Evolutionary conservation across 2,329 filamentous ascomycete species (phyloP).

Genomic region (Fusarium equiseti): DNA sequence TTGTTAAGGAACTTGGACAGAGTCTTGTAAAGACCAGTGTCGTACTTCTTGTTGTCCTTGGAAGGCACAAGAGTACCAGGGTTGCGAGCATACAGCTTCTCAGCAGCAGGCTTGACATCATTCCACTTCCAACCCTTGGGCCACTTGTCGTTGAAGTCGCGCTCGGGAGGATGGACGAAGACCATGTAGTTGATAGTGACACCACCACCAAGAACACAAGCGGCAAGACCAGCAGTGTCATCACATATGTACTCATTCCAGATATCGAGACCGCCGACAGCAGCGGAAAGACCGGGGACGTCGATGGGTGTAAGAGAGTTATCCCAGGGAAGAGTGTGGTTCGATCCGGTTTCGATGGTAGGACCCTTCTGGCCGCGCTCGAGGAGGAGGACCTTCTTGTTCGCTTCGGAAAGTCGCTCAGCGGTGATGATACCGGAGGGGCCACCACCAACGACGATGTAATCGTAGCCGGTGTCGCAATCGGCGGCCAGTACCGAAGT

Average conservation of each 20-base stretch:
- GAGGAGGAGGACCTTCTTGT: conserved; percentile 73
- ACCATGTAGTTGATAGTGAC: conserved; percentile 75
- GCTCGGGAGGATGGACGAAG: conserved; percentile 73
- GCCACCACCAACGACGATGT: conserved; percentile 45
- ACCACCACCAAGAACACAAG: conserved; percentile 75
- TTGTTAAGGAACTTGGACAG: conserved; percentile 68
- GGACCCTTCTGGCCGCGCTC: conserved; percentile 68
- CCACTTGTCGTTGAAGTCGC: conserved; percentile 75
- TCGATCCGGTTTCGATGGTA: conserved; percentile 72
- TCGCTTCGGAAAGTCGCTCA: conserved; percentile 67
- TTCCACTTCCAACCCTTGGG: conserved; percentile 73
- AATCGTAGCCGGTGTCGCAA: conserved; percentile 35
- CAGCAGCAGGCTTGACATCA: conserved; percentile 68
- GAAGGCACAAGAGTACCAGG: conserved; percentile 69
- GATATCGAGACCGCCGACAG: conserved; percentile 74
- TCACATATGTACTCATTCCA: conserved; percentile 60
- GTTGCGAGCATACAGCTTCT: conserved; percentile 69
- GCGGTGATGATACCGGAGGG: conserved; percentile 45
- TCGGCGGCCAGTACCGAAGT: neutral
- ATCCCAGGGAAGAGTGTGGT: conserved; percentile 71
- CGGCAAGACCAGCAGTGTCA: conserved; percentile 56
- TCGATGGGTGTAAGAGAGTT: conserved; percentile 75
- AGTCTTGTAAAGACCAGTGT: conserved; percentile 73
- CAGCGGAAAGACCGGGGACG: conserved; percentile 68
- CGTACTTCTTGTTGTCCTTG: conserved; percentile 73